Percentiles rank a stretch among this genome's conserved stretches.
Conservation (phyloP, 805 yeast species). For the Metschnikowia sp. region DNA sequence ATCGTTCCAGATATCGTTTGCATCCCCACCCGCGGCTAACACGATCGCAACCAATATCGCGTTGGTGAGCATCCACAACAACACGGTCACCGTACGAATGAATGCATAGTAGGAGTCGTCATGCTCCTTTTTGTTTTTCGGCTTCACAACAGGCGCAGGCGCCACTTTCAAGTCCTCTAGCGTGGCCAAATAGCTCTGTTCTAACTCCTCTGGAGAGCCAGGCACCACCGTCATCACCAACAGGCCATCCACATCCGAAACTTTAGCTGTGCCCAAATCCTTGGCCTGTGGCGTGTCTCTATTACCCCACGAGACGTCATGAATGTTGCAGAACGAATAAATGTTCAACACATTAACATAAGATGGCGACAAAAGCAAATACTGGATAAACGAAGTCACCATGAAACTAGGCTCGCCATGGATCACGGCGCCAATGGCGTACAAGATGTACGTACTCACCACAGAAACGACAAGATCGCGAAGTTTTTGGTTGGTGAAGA, state of each 20-base stretch:
- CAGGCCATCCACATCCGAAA: slow-evolving; percentile 40
- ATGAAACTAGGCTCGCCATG: slow-evolving; percentile 92
- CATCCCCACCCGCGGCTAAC: slow-evolving; percentile 77
- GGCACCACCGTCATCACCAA: slow-evolving; percentile 49
- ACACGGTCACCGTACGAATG: slow-evolving; percentile 82
- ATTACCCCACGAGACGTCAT: slow-evolving; percentile 97
- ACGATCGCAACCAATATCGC: slow-evolving; percentile 80
- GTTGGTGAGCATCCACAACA: slow-evolving; percentile 86
- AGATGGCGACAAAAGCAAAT: slow-evolving; percentile 78
- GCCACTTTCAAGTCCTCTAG: slow-evolving; percentile 54
- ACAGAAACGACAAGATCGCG: slow-evolving; percentile 86
- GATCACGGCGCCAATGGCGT: slow-evolving; percentile 71
- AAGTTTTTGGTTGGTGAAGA: slow-evolving; percentile 68
- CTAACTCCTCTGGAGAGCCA: slow-evolving; percentile 72
- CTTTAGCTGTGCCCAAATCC: slow-evolving; percentile 82
- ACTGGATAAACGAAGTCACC: slow-evolving; percentile 84
- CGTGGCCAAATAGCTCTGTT: slow-evolving; percentile 65
- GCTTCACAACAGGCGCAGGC: slow-evolving; percentile 13
- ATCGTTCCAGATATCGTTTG: slow-evolving; percentile 32
- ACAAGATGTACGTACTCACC: slow-evolving; percentile 77
- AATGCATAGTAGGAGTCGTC: slow-evolving; percentile 85
- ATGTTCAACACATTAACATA: slow-evolving; percentile 89
- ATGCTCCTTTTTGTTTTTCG: slow-evolving; percentile 21
- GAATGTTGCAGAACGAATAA: slow-evolving; percentile 93
- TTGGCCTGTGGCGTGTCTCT: slow-evolving; percentile 69